phyloP scores from a whole-genome alignment of 2,329 filamentous ascomycete species.

The Nigrograna mackinnonii region DNA sequence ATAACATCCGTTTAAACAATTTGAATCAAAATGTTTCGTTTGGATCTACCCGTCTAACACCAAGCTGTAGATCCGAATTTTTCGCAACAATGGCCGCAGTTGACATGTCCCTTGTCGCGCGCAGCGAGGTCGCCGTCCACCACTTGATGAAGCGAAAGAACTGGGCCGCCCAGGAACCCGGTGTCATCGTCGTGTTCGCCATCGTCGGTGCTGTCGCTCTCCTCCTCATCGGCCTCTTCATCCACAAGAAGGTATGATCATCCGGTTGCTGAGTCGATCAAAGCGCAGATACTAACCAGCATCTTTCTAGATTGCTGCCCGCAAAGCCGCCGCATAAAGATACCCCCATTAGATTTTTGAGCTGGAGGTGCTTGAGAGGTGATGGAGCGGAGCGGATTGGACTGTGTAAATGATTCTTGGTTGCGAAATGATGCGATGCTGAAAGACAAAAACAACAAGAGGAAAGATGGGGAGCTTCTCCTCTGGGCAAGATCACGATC shows the following conservation, averaged over 20 bases:
- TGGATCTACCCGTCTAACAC: too few species aligned
- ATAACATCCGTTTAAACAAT: too few species aligned
- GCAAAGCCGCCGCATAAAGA: conserved; percentile 10
- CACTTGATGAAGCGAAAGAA: conserved; percentile 58
- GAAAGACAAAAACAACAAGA: too few species aligned
- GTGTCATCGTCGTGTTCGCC: conserved; percentile 65
- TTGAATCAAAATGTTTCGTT: too few species aligned
- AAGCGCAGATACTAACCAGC: neutral
- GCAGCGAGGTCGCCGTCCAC: conserved; percentile 39
- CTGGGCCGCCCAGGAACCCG: conserved; percentile 61
- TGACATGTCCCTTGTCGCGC: conserved; percentile 39
- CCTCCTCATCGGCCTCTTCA: conserved; percentile 55
- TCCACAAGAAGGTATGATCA: conserved; percentile 48
- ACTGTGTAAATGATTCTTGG: conserved; percentile 8
- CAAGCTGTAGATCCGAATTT: too few species aligned
- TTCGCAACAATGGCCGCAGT: conserved; percentile 40
- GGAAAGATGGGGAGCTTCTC: conserved; percentile 11
- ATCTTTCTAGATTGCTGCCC: conserved; percentile 8
- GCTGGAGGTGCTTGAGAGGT: neutral
- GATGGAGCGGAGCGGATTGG: neutral
- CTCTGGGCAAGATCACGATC: conserved; percentile 2
- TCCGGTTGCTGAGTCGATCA: neutral
- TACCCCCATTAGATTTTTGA: too few species aligned
- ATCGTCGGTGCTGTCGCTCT: conserved; percentile 61
- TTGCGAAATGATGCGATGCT: too few species aligned